A percentile compares a stretch with the other conserved stretches of the same genome.
Evolutionary conservation across 805 yeast species (phyloP).

Genomic region (Metschnikowia baotianmanensis): DNA sequence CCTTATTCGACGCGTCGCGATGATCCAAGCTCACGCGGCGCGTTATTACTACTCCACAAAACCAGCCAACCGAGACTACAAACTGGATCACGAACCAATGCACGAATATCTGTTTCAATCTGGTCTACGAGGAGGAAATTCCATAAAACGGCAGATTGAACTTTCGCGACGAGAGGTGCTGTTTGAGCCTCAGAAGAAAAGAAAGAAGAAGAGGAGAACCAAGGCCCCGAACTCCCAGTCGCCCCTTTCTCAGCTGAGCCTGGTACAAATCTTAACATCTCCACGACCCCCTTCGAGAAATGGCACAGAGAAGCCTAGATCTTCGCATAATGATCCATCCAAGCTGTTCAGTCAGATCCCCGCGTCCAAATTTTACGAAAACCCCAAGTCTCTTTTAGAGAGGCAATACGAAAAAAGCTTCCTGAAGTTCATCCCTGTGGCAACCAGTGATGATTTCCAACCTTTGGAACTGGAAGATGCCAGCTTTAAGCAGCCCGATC

Average conservation of each 20-base stretch:
- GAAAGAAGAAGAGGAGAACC: conserved; percentile 2
- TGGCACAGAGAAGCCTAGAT: not conserved
- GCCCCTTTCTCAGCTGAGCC: conserved; percentile 13
- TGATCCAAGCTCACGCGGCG: not conserved
- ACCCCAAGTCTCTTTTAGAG: conserved; percentile 16
- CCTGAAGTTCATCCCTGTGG: conserved; percentile 12
- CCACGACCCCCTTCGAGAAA: conserved; percentile 1
- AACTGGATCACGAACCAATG: conserved; percentile 3
- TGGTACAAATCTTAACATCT: conserved; percentile 17
- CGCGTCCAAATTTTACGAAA: conserved; percentile 13
- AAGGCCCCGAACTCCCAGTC: conserved; percentile 2
- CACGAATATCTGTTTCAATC: conserved; percentile 12
- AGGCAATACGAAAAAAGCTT: conserved; percentile 18
- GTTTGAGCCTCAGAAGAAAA: conserved; percentile 13
- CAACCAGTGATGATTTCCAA: conserved; percentile 11
- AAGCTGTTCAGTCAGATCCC: conserved; percentile 1
- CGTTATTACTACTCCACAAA: no score
- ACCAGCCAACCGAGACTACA: no score
- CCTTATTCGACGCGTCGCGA: no score
- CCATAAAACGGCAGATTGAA: conserved; percentile 7
- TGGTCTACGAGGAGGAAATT: conserved; percentile 4
- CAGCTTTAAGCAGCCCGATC: no score
- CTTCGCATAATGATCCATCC: not conserved
- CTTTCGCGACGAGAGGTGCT: conserved; percentile 16
- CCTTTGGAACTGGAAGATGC: conserved; percentile 18